These are phyloP conservation scores for Thermothielavioides terrestris DNA, from an alignment of 495 filamentous ascomycete genomes.

Conservation along the genomic window DNA sequence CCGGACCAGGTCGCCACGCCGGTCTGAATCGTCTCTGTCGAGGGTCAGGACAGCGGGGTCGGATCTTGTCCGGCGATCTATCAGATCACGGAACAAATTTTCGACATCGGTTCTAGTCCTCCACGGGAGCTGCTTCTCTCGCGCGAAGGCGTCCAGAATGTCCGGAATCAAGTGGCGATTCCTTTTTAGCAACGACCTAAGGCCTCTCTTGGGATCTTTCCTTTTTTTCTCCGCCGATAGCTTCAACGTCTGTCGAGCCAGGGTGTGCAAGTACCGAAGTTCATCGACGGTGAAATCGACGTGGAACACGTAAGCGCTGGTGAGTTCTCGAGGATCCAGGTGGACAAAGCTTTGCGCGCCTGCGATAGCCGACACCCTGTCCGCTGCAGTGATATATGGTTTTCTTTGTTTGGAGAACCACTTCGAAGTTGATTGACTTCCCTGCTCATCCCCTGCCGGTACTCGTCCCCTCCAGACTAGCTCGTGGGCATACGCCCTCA, in stretches of 20 bases:
- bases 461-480: slow-evolving; percentile 2
- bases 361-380: slow-evolving; percentile 17
- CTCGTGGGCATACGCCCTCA: slow-evolving; percentile 10
- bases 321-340: not conserved
- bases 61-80: slow-evolving; percentile 6
- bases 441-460: not conserved
- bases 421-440: not conserved
- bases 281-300: slow-evolving; percentile 47
- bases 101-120: slow-evolving; percentile 21
- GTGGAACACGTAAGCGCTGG: slow-evolving; percentile 18
- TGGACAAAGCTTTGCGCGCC: slow-evolving; percentile 10
- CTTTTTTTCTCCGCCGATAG: not conserved
- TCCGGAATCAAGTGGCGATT: not conserved
- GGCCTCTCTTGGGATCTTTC: slow-evolving; percentile 16
- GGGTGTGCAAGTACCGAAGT: slow-evolving; percentile 24
- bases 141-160: slow-evolving; percentile 1
- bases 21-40: slow-evolving; percentile 18
- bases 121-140: slow-evolving; percentile 1
- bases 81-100: slow-evolving; percentile 29
- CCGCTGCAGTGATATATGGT: slow-evolving; percentile 27
- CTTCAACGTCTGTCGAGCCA: not conserved
- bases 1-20: slow-evolving; percentile 18
- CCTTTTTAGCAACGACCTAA: slow-evolving; percentile 13
- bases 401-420: slow-evolving; percentile 10
- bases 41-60: slow-evolving; percentile 20